Base-by-base conservation (phyloP, 768 basidiomycete genomes). In the Omphalotus guepiniiformis region DNA sequence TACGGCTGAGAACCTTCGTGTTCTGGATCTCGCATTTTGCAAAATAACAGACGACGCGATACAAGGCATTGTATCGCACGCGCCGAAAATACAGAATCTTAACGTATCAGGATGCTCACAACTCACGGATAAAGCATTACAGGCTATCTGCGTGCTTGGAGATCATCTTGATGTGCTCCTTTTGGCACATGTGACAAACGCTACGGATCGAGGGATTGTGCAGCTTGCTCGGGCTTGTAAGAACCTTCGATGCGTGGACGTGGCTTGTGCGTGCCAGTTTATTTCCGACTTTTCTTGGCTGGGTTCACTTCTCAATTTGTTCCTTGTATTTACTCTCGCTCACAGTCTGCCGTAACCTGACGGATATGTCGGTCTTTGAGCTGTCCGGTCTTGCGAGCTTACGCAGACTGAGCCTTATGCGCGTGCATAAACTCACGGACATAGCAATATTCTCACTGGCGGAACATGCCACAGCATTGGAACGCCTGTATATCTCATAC, bases 361-460 rank as follows among this genome's bases (percentile, higher is more conserved):
- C 91, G 50, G 93, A 97, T 63, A 75, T 88, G 73, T 78, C 84
- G 39, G 81, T 94, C 19, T 79, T 85, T 58, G 92, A 93, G 69
- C 66, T 96, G 37, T 83, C 87, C 6, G 71, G 72, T 15, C 70
- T 94, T 39, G 71, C 75, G 19, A 75, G 77, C 22, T 74, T 97
- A 27, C 83, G 82, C 47, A 79, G 88, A 16, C 73, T 97, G 37
- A 86, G 85, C 54, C 71, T 93, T 42, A 86, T 90, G 29, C 82
- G 90, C 30, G 82, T 94, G 3, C 78, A 80, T 30, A 85, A 84
- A 57, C 63, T 95, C 52, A 95, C 93, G 13, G 93, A 94, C 65
- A 81, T 88, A 57, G 88, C 83, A 4, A 68, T 94, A 39, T 82
- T 82, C 64, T 74, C 85, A 19, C 75, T 95, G 7, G 87, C 83